A percentile compares a stretch with the other conserved stretches of the same genome.
Evolutionary conservation across 257 asterid species (phyloP).

Genomic region (Perilla frutescens): DNA sequence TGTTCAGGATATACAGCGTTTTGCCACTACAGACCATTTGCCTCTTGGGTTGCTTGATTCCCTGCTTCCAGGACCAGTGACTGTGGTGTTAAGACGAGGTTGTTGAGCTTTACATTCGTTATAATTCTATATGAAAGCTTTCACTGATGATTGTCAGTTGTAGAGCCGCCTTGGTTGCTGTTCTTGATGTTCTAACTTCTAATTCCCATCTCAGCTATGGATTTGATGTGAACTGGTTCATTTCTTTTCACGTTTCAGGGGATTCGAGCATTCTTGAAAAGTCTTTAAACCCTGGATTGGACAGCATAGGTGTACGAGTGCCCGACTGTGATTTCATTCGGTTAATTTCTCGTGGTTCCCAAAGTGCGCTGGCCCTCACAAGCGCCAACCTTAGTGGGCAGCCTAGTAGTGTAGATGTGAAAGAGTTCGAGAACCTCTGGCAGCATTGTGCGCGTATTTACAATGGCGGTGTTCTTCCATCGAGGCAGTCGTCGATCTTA

Average conservation of each 20-base stretch:
- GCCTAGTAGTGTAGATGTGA: slow-evolving; percentile 79
- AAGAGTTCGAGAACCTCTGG: slow-evolving; percentile 85
- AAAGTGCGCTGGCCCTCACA: slow-evolving; percentile 85
- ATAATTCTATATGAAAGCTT: background rate
- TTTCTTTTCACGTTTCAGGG: slow-evolving; percentile 48
- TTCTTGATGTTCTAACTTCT: slow-evolving; percentile 6
- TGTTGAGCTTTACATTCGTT: slow-evolving; percentile 8
- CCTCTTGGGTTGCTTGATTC: slow-evolving; percentile 75
- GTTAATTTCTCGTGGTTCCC: slow-evolving; percentile 70
- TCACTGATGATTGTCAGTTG: background rate
- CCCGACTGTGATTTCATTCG: slow-evolving; percentile 78
- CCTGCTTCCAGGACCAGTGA: slow-evolving; percentile 94
- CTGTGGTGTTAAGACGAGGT: slow-evolving; percentile 82
- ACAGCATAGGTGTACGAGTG: slow-evolving; percentile 84
- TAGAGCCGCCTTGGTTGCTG: no score
- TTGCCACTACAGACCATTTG: slow-evolving; percentile 68
- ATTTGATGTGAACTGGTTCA: background rate
- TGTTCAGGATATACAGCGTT: slow-evolving; percentile 69
- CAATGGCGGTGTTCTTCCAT: slow-evolving; percentile 83
- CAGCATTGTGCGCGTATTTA: slow-evolving; percentile 70
- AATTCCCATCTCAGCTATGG: background rate
- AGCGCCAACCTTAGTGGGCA: slow-evolving; percentile 91
- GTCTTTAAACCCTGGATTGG: slow-evolving; percentile 81
- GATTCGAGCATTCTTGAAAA: slow-evolving; percentile 79
- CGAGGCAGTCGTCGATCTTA: slow-evolving; percentile 83